These are phyloP conservation scores for Ascoidea rubescens DNA, from an alignment of 805 yeast genomes.

Conservation along the genomic window DNA sequence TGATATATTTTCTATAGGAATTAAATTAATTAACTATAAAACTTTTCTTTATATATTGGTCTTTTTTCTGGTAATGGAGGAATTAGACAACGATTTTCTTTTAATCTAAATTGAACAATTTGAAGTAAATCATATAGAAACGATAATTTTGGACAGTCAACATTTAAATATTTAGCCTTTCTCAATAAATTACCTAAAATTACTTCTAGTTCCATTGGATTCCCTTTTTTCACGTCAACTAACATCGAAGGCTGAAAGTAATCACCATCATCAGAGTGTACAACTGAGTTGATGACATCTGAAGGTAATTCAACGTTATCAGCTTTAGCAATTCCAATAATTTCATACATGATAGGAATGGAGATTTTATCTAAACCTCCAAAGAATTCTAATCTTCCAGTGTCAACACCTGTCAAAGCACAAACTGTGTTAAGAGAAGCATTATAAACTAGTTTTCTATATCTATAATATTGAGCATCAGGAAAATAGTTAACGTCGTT, in stretches of 20 bases:
- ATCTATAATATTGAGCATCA: constrained; percentile 37
- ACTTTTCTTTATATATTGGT: constrained; percentile 13
- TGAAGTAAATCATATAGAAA: constrained; percentile 46
- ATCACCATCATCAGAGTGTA: constrained; percentile 38
- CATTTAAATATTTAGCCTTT: constrained; percentile 30
- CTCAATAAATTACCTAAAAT: constrained; percentile 51
- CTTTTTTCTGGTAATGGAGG: constrained; percentile 25
- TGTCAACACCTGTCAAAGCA: constrained; percentile 43
- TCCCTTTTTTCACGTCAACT: constrained; percentile 49
- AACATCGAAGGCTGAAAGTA: constrained; percentile 60
- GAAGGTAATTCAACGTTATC: constrained; percentile 44
- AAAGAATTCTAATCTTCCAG: constrained; percentile 33
- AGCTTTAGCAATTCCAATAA: constrained; percentile 47
- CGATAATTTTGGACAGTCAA: constrained; percentile 47
- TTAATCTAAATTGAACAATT: constrained; percentile 45
- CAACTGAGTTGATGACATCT: constrained; percentile 29
- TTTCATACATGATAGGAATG: constrained; percentile 53
- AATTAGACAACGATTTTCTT: constrained; percentile 38
- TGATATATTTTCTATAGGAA: neutral
- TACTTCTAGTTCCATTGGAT: constrained; percentile 56
- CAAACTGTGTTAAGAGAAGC: constrained; percentile 49
- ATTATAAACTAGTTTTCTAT: constrained; percentile 56
- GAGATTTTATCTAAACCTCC: constrained; percentile 27
- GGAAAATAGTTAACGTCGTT: constrained; percentile 26
- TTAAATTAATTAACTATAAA: neutral